phyloP scores from a whole-genome alignment of 768 basidiomycete species.

The Trametes sanguinea region DNA sequence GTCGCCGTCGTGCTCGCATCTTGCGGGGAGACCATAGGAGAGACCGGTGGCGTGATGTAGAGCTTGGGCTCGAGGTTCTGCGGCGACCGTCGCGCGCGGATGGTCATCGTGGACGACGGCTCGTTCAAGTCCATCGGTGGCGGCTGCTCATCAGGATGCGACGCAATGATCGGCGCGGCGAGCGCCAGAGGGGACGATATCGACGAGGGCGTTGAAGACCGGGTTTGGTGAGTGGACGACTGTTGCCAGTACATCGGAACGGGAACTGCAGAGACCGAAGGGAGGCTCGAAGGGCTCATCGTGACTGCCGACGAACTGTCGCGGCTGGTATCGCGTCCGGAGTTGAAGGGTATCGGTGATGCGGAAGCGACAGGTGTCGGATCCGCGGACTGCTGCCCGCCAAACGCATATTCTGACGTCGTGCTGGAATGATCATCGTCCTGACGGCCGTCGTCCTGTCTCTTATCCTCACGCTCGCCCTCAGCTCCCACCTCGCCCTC shows the following conservation, averaged over 20 bases:
- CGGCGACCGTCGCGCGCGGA: conserved; percentile 66
- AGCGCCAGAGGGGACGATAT: conserved; percentile 85
- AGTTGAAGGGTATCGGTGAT: conserved; percentile 40
- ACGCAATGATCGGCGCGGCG: conserved; percentile 80
- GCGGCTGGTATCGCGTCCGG: conserved; percentile 18
- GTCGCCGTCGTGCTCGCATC: conserved; percentile 49
- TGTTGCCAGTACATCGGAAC: conserved; percentile 41
- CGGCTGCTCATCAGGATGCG: conserved; percentile 57
- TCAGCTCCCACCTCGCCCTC: conserved; percentile 5
- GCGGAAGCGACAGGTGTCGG: conserved; percentile 71
- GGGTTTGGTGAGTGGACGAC: conserved; percentile 56
- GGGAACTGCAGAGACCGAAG: conserved; percentile 33
- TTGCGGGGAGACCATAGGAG: conserved; percentile 57
- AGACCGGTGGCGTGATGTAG: conserved; percentile 73
- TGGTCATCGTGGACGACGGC: conserved; percentile 38
- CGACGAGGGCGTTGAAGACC: conserved; percentile 87
- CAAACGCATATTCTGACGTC: conserved; percentile 65
- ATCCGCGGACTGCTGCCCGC: conserved; percentile 47
- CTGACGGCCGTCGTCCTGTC: conserved; percentile 24
- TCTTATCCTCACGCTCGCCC: conserved; percentile 18
- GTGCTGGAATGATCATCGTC: conserved; percentile 60
- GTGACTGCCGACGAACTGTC: conserved; percentile 14
- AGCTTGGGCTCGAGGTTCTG: conserved; percentile 68
- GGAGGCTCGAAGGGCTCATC: conserved; percentile 26
- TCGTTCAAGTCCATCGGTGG: conserved; percentile 73